Evolutionary conservation across 169 alveolate species (phyloP), one percentile per base, ranked within the genome.

Genomic region (Theileria sp.): DNA sequence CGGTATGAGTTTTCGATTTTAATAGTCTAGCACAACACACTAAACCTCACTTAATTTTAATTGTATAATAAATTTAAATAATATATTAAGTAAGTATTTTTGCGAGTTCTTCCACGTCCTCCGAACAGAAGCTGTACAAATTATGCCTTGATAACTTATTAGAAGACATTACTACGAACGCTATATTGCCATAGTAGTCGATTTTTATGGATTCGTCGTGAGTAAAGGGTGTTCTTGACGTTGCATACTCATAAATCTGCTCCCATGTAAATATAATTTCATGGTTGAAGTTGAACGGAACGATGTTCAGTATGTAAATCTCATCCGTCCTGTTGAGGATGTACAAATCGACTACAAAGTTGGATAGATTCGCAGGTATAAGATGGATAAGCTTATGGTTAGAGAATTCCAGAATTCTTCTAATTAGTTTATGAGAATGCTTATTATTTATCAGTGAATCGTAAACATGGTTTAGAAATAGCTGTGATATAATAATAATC

Each of bases 1-100:
- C 54, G 91, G 91, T 10, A 69, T 54, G 67, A 71, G 85, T 28
- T 85, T 85, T 32, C 68, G 70, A 21, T 78, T 85, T 44, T 64
- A 64, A 13, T 4, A 26, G 23, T 5, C 36, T 26, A 60, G 2
- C 17, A 56, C 65, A 10, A 28, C 13, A 25, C 2, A 60, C 6
- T 10, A 60, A 4, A 60, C 15, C 36, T 10, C 30, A 60, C 36
- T 60, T 25, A 28, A 23, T 60, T 2, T 23, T 60, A 60, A 28
- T 21, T 60, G 68, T 25, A 25, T 60, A 25, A 23, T 25, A 60
- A 28, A 60, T 28, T 60, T 60, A 25, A 12, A 60, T 25, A 60
- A 23, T 60, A 60, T 17, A 28, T 60, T 60, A 60, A 15, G 10
- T 60, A 25, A 28, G 44, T 60, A 60, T 60, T 32, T 69, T 44